A percentile compares a stretch with the other conserved stretches of the same genome.
phyloP scores from a whole-genome alignment of 2,329 filamentous ascomycete genomes.

The Colletotrichum salicis region DNA sequence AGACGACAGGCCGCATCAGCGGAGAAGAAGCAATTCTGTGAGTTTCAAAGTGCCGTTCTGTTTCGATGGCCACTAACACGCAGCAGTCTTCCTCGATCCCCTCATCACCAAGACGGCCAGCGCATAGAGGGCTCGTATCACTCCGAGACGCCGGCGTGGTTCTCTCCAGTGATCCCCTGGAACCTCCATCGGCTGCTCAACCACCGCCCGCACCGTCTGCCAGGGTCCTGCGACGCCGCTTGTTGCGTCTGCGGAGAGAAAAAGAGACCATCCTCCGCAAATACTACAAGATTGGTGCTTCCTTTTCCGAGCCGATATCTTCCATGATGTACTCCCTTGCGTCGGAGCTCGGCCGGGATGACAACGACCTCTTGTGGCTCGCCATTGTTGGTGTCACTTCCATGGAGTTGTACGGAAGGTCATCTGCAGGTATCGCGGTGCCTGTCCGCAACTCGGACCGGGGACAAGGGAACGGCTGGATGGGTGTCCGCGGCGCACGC shows the following conservation, averaged over 20 bases:
- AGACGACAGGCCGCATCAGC: slow-evolving; percentile 79
- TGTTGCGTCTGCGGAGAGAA: slow-evolving; percentile 79
- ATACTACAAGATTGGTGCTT: slow-evolving; percentile 89
- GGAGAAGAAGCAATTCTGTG: slow-evolving; percentile 90
- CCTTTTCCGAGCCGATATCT: slow-evolving; percentile 93
- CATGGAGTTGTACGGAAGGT: slow-evolving; percentile 89
- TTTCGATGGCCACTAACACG: slow-evolving; percentile 36
- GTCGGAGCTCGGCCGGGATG: slow-evolving; percentile 93
- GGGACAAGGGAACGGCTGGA: slow-evolving; percentile 75
- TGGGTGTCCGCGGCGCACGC: slow-evolving; percentile 82
- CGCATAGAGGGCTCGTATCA: slow-evolving; percentile 69
- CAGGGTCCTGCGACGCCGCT: slow-evolving; percentile 74
- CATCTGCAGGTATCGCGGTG: slow-evolving; percentile 80
- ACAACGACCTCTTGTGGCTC: slow-evolving; percentile 95
- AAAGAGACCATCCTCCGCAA: slow-evolving; percentile 80
- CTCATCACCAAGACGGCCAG: slow-evolving; percentile 69
- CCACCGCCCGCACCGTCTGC: slow-evolving; percentile 74
- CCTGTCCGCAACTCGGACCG: slow-evolving; percentile 65
- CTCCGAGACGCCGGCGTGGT: slow-evolving; percentile 59
- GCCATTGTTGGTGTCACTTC: slow-evolving; percentile 96
- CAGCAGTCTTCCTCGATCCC: slow-evolving; percentile 72
- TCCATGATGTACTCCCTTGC: slow-evolving; percentile 95
- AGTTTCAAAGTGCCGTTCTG: slow-evolving; percentile 40
- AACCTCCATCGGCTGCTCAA: slow-evolving; percentile 69
- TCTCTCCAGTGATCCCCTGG: slow-evolving; percentile 59